Conservation (phyloP, 345 rosid species). For the Citrus maxima region DNA sequence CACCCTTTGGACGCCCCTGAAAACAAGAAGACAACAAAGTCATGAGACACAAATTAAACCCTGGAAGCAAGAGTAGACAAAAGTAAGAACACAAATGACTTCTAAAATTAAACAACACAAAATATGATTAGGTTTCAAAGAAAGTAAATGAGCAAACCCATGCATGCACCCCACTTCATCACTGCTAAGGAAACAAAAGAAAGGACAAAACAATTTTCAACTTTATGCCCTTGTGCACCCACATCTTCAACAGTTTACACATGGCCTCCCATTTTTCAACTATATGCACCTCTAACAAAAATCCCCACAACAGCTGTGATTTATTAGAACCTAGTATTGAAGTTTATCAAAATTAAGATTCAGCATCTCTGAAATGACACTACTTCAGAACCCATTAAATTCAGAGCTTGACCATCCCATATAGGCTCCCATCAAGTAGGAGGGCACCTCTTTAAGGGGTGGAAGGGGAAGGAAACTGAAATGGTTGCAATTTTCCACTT, state of each 20-base stretch:
- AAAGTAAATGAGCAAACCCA: neutral
- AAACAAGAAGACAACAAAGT: conserved; percentile 19
- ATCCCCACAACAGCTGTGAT: neutral
- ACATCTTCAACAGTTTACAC: neutral
- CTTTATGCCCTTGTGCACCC: neutral
- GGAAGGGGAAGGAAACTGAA: neutral
- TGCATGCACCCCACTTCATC: neutral
- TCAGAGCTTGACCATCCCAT: neutral
- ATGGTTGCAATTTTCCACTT: neutral
- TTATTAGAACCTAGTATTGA: neutral
- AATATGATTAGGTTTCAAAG: neutral
- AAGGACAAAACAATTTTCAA: neutral
- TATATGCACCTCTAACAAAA: neutral
- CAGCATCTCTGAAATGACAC: too few relatives aligned
- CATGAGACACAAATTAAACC: neutral
- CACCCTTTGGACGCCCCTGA: conserved; percentile 98
- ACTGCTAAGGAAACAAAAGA: neutral
- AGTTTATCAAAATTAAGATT: neutral
- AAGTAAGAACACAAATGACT: neutral
- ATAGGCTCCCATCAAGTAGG: neutral
- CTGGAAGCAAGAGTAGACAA: neutral
- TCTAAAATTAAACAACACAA: neutral
- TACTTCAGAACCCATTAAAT: too few relatives aligned
- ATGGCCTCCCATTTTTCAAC: neutral
- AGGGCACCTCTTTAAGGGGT: neutral